These are phyloP conservation scores for Pseudoneurospora amorphoporcata DNA, from an alignment of 495 filamentous ascomycete species.

Conservation along the genomic window DNA sequence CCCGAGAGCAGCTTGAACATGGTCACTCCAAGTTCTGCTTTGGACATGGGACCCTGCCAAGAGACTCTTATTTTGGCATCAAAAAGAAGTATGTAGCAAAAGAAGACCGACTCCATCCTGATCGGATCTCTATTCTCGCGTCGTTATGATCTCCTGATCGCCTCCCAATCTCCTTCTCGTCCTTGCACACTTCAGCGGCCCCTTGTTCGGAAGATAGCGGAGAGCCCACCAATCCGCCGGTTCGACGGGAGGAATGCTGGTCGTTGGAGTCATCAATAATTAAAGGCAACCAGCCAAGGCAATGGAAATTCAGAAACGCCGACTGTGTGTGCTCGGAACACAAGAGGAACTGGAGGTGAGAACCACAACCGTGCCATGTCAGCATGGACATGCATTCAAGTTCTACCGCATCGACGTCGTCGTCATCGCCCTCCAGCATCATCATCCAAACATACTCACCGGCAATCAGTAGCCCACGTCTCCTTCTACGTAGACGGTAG, in stretches of 20 bases:
- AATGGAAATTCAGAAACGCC: not conserved
- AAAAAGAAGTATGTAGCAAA: not conserved
- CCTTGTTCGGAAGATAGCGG: not conserved
- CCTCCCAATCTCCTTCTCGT: not conserved
- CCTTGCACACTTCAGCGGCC: not conserved
- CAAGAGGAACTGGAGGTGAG: not conserved
- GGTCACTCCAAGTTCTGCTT: not conserved
- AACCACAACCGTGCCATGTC: not conserved
- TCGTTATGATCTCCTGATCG: not conserved
- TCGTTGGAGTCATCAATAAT: not conserved
- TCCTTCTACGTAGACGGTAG: not conserved
- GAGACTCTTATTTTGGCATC: not conserved
- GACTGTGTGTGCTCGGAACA: not conserved
- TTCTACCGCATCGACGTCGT: not conserved
- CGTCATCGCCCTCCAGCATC: not conserved
- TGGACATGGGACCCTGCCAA: not conserved
- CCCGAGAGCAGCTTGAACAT: not conserved
- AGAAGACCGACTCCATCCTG: not conserved
- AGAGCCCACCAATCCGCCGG: not conserved
- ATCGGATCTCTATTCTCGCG: not conserved
- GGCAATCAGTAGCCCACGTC: not conserved
- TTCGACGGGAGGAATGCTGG: not conserved
- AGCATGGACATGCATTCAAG: not conserved
- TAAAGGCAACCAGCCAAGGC: not conserved
- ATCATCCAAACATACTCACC: not conserved